Base-by-base conservation (phyloP, 140 eudicot species). In the Ambrosia hybrid region DNA sequence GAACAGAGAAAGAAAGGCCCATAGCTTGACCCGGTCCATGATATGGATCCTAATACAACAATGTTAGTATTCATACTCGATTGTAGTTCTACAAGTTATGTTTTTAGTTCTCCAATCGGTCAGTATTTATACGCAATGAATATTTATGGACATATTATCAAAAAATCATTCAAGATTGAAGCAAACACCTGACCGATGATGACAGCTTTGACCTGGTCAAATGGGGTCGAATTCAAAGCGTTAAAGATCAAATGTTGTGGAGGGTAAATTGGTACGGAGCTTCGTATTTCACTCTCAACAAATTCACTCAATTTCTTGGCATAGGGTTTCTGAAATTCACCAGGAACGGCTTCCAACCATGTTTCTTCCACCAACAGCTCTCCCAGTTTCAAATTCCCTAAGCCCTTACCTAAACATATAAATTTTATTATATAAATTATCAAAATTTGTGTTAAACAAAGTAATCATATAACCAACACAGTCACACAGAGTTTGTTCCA, bases 11-110 rank as follows among this genome's bases (percentile, higher is more conserved):
- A 46, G 98, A 85, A 77, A 93, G 97, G 14, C 98, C 98, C 98
- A 93, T 93, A 67, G 98, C 98, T 72, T 93, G 98, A 68, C 98
- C 97, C n/a, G 97, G 98, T 70, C 97, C 98, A 73, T 93, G 98
- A 76, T 93, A 93, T 38, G 98, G 98, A 67, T 93, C 98, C 98
- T 93, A 82, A 75, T 4, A 75, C 65, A 33, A 30, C 43, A 62
- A 8, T 15, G 59, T 55, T 15, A 15, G 26, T 15, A 9, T 65
- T 43, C 69, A 37, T 37, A 58, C 53, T 30, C 34, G 34, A 30
- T 30, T 30, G 34, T 1, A 30, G 34, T 30, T 30, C 2, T 30
- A 30, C 2, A 30, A 30, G 34, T 30, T 30, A 30, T 30, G 34
- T 30, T 30, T 30, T 30, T 30, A 30, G 34, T 2, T 30, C 34